Evolutionary conservation across 129 eudicot species (phyloP).

Genomic region (Escallonia rubra): DNA sequence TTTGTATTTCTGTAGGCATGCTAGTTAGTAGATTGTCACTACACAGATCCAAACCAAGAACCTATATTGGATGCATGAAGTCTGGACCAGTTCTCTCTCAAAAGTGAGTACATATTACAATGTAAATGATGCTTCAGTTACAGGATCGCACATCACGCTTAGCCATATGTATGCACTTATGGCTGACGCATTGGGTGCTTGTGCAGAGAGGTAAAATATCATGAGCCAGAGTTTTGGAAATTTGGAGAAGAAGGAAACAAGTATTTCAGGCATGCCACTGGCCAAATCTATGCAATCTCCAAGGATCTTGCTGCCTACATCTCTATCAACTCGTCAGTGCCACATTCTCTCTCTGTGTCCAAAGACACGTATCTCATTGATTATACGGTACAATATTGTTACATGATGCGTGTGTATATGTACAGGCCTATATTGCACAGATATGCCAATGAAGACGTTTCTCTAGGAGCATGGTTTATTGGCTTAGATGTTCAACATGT

Average conservation of each 20-base stretch:
- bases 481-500: slow-evolving; percentile 56
- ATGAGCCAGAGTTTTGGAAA: slow-evolving; percentile 70
- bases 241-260: slow-evolving; percentile 71
- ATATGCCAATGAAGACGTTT: slow-evolving; percentile 64
- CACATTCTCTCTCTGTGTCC: neutral
- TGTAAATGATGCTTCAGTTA: no score
- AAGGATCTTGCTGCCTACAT: slow-evolving; percentile 56
- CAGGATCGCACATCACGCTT: no score
- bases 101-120: slow-evolving; percentile 26
- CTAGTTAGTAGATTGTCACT: slow-evolving; percentile 54
- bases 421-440: slow-evolving; percentile 53
- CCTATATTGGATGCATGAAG: slow-evolving; percentile 68
- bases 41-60: slow-evolving; percentile 50
- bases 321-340: slow-evolving; percentile 47
- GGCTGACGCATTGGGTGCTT: neutral
- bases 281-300: slow-evolving; percentile 64
- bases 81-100: slow-evolving; percentile 66
- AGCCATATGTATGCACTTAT: no score
- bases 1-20: slow-evolving; percentile 28
- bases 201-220: slow-evolving; percentile 53
- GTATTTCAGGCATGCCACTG: slow-evolving; percentile 71
- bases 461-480: slow-evolving; percentile 64
- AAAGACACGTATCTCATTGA: no score
- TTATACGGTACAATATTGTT: neutral
- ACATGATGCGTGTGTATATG: neutral